Evolutionary conservation across 2,329 filamentous ascomycete species (phyloP), one percentile per base, ranked within the genome.

Genomic region (Pleoardoris graminearum): DNA sequence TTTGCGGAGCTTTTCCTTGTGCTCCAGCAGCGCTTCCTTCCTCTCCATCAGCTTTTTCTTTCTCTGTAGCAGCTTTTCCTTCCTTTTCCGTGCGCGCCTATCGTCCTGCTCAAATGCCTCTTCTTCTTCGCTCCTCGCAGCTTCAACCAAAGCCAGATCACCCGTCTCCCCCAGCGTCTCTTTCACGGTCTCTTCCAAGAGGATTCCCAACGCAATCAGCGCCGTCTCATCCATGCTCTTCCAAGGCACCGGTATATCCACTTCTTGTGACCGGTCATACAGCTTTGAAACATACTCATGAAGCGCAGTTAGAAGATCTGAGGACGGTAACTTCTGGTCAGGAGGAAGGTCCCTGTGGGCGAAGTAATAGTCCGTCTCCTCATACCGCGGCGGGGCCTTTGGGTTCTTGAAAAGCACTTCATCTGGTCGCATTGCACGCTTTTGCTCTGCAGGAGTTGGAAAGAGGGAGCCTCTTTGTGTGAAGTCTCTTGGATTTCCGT

Each of bases 141-240:
- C 64, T 68, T 91, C 88, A 0, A 86, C 84, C 65, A 93, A 88
- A 1, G 88, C 86, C 42, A 90, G 70, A 70, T 91, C 86, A 19
- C 89, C 89, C 11, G 78, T 82, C 49, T 79, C 75, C 4, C 87
- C 88, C 17, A 92, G 74, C 5, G 79, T 70, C 41, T 85, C 82
- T 35, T 79, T 77, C 14, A 82, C 79, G 2, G 83, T 82, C 71
- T 93, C 89, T 72, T 93, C 89, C 36, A 92, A 75, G 51, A 93
- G 71, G 43, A 93, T 84, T 1, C 89, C 88, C 63, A 93, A 79
- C 1, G 89, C 88, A 48, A 93, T 75, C 52, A 93, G 77, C 3
- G 89, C 89, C 12, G 88, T 90, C 75, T 90, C 89, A 66, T 93
- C 88, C 82, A 93, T 84, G 69, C 84, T 89, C 58, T 80, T 75